phyloP scores from a whole-genome alignment of 2,329 filamentous ascomycete genomes.

The Aureobasidium sp. region DNA sequence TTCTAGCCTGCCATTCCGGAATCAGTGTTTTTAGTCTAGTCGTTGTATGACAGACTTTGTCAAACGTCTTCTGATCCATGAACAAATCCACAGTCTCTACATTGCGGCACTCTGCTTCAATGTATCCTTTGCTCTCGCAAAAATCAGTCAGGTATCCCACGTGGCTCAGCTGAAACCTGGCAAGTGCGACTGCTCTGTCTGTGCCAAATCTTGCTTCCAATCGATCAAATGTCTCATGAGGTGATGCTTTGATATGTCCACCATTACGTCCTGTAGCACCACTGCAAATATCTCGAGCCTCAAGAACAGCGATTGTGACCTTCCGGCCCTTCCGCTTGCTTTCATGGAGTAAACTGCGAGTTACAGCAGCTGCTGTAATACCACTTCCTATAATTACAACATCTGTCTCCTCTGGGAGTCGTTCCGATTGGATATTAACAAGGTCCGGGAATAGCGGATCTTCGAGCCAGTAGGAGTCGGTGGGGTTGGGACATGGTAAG shows the following conservation, averaged over 20 bases:
- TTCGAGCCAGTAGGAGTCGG: conserved; percentile 32
- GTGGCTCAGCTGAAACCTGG: neutral
- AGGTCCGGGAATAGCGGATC: conserved; percentile 27
- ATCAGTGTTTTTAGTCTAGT: neutral
- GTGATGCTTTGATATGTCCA: conserved; percentile 43
- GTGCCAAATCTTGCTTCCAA: neutral
- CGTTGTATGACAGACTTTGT: neutral
- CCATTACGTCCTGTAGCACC: conserved; percentile 53
- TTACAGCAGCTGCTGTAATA: conserved; percentile 30
- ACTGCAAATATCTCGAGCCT: conserved; percentile 46
- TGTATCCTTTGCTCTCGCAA: neutral
- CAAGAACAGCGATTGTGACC: conserved; percentile 43
- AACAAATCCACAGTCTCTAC: neutral
- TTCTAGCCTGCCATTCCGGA: neutral
- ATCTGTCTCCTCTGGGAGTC: conserved; percentile 23
- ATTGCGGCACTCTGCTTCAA: neutral
- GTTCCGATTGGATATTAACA: conserved; percentile 25
- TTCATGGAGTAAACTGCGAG: conserved; percentile 35
- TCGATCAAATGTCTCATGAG: neutral
- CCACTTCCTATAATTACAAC: conserved; percentile 31
- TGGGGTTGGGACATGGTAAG: conserved; percentile 25
- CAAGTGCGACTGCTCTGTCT: neutral
- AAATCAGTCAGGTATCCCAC: neutral
- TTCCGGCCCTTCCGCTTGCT: conserved; percentile 22
- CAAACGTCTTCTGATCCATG: neutral